A percentile compares a stretch with the other conserved stretches of the same genome.
These are phyloP conservation scores for Eustoma russellianum DNA, from an alignment of 257 asterid genomes.

Conservation along the genomic window DNA sequence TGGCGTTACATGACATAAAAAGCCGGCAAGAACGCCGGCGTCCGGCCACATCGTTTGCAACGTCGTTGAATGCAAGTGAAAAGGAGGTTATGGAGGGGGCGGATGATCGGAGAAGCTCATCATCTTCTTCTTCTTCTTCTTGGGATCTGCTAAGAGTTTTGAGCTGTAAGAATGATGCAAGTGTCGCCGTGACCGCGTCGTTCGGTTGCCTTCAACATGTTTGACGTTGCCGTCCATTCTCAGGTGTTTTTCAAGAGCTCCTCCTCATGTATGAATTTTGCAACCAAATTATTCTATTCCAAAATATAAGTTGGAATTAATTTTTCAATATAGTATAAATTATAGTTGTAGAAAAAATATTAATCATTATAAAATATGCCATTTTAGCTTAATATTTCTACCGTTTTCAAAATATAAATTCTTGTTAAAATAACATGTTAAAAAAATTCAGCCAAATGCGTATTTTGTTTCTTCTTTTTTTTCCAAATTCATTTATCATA, in stretches of 20 bases:
- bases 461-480: no score
- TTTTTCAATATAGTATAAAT: no score
- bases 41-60: neutral
- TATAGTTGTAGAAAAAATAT: no score
- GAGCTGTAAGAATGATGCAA: conserved; percentile 46
- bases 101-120: conserved; percentile 14
- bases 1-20: conserved; percentile 50
- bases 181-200: conserved; percentile 40
- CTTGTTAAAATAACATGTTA: no score
- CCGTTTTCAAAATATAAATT: no score
- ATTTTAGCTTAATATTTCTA: no score
- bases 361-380: no score
- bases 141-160: conserved; percentile 37
- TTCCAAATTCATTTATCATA: no score
- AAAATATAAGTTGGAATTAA: no score
- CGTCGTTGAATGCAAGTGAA: neutral
- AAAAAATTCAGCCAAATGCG: no score
- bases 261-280: neutral
- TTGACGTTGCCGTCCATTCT: neutral
- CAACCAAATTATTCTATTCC: no score
- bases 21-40: conserved; percentile 43
- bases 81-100: neutral
- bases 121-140: conserved; percentile 18
- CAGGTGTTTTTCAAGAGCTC: neutral
- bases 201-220: conserved; percentile 21